Conservation (phyloP, 345 rosid species). For the Eucalyptus dawsonii region DNA sequence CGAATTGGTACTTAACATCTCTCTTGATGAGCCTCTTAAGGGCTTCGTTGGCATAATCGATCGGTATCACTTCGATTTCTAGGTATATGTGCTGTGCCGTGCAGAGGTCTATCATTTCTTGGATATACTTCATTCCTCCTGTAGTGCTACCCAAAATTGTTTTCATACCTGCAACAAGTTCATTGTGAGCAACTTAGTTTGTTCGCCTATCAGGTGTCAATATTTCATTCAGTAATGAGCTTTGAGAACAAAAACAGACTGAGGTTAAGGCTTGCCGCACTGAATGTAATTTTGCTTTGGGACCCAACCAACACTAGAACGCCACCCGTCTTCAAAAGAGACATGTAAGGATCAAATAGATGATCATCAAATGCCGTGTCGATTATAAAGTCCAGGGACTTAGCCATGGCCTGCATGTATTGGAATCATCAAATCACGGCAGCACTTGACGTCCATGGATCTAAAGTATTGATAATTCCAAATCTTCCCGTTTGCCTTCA, state of each 20-base stretch:
- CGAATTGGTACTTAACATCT: conserved; percentile 75
- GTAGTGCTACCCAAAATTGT: conserved; percentile 45
- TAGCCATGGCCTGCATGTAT: conserved; percentile 26
- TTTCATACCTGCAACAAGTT: conserved; percentile 32
- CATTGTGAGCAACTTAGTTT: not conserved
- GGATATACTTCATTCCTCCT: conserved; percentile 53
- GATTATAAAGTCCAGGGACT: conserved; percentile 62
- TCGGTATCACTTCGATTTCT: conserved; percentile 49
- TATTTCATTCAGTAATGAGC: not conserved
- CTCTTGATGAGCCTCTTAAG: conserved; percentile 53
- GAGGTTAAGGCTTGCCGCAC: conserved; percentile 40
- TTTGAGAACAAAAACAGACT: conserved; percentile 5
- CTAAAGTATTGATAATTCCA: not conserved
- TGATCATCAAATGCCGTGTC: conserved; percentile 80
- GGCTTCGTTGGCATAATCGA: conserved; percentile 58
- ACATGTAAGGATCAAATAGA: conserved; percentile 64
- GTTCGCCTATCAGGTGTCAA: not conserved
- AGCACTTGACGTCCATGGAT: not conserved
- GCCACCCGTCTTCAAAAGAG: conserved; percentile 61
- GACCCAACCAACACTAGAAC: conserved; percentile 52
- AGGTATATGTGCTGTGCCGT: conserved; percentile 60
- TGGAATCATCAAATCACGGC: not conserved
- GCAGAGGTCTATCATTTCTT: conserved; percentile 75
- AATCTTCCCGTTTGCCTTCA: conserved; percentile 18
- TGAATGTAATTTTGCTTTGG: conserved; percentile 67